phyloP scores from a whole-genome alignment of 805 yeast genomes.

The Komagataella kurtzmanii region DNA sequence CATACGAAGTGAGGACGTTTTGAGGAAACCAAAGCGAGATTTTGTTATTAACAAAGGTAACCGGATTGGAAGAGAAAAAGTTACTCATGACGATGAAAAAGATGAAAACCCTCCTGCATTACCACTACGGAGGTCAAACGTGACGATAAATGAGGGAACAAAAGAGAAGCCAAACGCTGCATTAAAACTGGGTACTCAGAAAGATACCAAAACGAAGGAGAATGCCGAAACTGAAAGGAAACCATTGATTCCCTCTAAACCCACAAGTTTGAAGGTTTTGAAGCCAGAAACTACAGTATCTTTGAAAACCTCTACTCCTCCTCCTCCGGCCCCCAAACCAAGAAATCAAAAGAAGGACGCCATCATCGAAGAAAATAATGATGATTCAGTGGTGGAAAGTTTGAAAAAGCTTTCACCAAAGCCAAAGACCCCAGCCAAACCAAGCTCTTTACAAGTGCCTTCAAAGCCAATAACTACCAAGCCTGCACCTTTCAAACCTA shows the following conservation, averaged over 20 bases:
- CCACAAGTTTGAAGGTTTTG: neutral
- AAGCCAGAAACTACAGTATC: neutral
- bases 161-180: neutral
- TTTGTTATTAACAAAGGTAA: neutral
- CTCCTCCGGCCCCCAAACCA: slow-evolving; percentile 1
- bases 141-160: neutral
- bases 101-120: neutral
- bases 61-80: neutral
- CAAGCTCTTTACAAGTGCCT: neutral
- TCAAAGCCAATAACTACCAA: neutral
- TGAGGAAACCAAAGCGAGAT: slow-evolving; percentile 4
- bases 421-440: neutral
- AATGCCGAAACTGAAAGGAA: neutral
- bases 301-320: neutral
- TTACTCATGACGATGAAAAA: neutral
- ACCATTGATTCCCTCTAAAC: neutral
- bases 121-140: slow-evolving; percentile 1
- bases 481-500: neutral
- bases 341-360: slow-evolving; percentile 1
- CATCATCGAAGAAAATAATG: neutral
- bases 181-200: neutral
- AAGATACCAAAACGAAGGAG: neutral
- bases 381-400: no score
- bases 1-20: slow-evolving; percentile 10
- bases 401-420: neutral